phyloP scores from a whole-genome alignment of 148 eudicot genomes.

The Bassia scoparia region DNA sequence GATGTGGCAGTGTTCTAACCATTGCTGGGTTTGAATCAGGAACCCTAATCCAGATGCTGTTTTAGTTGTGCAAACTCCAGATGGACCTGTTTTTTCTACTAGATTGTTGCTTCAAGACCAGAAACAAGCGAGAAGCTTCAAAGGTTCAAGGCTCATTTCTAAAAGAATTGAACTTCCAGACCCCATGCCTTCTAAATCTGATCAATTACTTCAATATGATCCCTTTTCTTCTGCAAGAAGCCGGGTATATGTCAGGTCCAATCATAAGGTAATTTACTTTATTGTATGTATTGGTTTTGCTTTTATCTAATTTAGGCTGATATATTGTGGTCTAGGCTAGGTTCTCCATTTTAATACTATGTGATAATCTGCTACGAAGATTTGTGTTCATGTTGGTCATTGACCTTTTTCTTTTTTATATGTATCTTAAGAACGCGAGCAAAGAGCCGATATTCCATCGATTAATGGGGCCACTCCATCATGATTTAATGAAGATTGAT shows the following conservation, averaged over 20 bases:
- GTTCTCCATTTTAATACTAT: too few species aligned
- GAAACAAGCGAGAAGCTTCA: constrained; percentile 36
- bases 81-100: constrained; percentile 60
- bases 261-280: constrained; percentile 42
- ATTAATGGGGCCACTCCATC: constrained; percentile 68
- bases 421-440: constrained; percentile 38
- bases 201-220: constrained; percentile 37
- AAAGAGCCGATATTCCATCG: constrained; percentile 60
- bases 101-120: constrained; percentile 54
- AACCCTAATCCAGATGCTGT: constrained; percentile 66
- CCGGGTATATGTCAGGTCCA: constrained; percentile 52
- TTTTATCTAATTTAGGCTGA: background rate
- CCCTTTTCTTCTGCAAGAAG: constrained; percentile 77
- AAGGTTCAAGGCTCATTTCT: constrained; percentile 60
- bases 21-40: constrained; percentile 39
- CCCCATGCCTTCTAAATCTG: constrained; percentile 27
- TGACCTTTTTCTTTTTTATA: background rate
- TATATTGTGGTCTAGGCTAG: background rate
- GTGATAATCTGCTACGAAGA: background rate
- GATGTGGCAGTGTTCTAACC: background rate
- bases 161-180: constrained; percentile 42
- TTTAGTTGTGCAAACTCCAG: constrained; percentile 65
- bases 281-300: background rate
- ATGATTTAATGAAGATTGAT: constrained; percentile 63
- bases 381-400: constrained; percentile 7